Evolutionary conservation across 2,329 filamentous ascomycete species (phyloP).

Genomic region (Hansfordia pulvinata): DNA sequence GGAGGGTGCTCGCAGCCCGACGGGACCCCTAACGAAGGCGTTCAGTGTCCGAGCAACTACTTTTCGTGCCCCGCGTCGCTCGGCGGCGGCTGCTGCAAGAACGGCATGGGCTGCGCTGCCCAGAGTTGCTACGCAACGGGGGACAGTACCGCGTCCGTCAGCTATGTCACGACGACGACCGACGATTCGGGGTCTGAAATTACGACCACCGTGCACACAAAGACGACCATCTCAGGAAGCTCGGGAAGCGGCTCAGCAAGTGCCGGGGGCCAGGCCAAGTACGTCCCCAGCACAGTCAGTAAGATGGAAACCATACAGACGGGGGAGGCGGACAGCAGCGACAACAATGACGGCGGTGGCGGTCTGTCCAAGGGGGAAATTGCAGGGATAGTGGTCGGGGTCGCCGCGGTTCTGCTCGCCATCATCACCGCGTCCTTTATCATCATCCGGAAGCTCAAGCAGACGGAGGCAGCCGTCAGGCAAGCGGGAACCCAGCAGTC

Average conservation of each 20-base stretch:
- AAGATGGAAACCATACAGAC: slow-evolving; percentile 28
- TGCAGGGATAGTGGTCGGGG: slow-evolving; percentile 39
- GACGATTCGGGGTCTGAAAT: no score
- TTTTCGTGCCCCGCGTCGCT: slow-evolving; percentile 35
- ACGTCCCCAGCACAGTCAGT: slow-evolving; percentile 27
- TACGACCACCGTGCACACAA: no score
- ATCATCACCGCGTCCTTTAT: slow-evolving; percentile 31
- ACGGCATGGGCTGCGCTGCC: slow-evolving; percentile 34
- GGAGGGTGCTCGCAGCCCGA: slow-evolving; percentile 25
- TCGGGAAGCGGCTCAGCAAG: no score
- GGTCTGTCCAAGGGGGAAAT: slow-evolving; percentile 26
- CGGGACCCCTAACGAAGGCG: slow-evolving; percentile 24
- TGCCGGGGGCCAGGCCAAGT: slow-evolving; percentile 21
- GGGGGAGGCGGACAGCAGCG: slow-evolving; percentile 9
- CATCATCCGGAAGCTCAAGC: slow-evolving; percentile 35
- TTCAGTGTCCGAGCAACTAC: slow-evolving; percentile 29
- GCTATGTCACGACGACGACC: slow-evolving; percentile 25
- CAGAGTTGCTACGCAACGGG: no score
- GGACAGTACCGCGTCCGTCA: slow-evolving; percentile 23
- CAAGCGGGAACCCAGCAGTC: slow-evolving; percentile 19
- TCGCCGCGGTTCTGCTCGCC: slow-evolving; percentile 30
- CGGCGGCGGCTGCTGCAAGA: slow-evolving; percentile 38
- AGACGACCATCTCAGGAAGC: no score
- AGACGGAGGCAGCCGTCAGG: slow-evolving; percentile 25
- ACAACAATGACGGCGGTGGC: slow-evolving; percentile 11